A percentile compares a stretch with the other conserved stretches of the same genome.
These are phyloP conservation scores for Alternaria tenuissima DNA, from an alignment of 2,329 filamentous ascomycete species.

Conservation along the genomic window DNA sequence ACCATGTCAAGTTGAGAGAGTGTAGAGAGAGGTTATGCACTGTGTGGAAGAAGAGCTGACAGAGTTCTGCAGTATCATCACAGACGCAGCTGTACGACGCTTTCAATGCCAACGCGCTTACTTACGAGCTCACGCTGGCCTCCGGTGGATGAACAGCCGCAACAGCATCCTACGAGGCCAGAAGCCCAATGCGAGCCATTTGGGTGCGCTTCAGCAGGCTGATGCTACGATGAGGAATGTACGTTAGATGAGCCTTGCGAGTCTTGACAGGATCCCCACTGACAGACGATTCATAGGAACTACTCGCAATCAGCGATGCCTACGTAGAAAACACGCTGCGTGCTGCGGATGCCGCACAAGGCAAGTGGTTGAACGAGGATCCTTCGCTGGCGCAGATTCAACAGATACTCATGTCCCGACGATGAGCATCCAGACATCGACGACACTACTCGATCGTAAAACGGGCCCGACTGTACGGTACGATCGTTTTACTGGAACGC, in stretches of 20 bases:
- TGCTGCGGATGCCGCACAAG: constrained; percentile 62
- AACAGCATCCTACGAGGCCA: constrained; percentile 61
- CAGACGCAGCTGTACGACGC: constrained; percentile 66
- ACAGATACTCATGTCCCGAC: constrained; percentile 45
- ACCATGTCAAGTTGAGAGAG: background rate
- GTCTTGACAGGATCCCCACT: constrained; percentile 3
- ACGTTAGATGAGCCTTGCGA: constrained; percentile 34
- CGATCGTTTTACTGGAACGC: background rate
- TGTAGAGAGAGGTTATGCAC: background rate
- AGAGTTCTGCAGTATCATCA: constrained; percentile 61
- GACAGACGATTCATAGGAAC: constrained; percentile 56
- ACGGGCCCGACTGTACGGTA: background rate
- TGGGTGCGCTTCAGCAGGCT: constrained; percentile 58
- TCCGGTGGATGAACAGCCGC: constrained; percentile 66
- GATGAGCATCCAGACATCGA: constrained; percentile 20
- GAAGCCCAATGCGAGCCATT: constrained; percentile 57
- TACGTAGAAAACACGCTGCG: constrained; percentile 65
- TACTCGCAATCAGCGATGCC: constrained; percentile 64
- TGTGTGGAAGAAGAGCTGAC: constrained; percentile 23
- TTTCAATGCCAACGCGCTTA: constrained; percentile 70
- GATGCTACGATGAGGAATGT: constrained; percentile 60
- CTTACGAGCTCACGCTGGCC: constrained; percentile 64
- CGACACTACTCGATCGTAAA: background rate
- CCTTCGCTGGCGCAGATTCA: constrained; percentile 63
- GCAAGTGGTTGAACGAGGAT: constrained; percentile 70